Base-by-base conservation (phyloP, 768 basidiomycete species). In the Termitomyces eurrhizus region DNA sequence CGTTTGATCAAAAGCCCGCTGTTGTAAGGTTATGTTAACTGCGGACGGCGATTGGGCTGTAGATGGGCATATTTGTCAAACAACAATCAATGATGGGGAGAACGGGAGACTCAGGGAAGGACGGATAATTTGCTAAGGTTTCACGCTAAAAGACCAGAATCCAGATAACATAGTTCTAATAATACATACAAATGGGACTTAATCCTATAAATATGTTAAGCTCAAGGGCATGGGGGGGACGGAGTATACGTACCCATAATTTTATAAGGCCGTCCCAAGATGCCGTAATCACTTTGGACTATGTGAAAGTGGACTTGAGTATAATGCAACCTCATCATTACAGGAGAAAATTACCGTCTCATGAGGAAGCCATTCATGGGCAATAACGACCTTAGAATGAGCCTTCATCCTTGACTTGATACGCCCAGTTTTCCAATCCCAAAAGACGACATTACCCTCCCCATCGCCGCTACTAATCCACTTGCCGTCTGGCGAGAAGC, bases 371-470 rank as follows among this genome's bases (percentile, higher is more conserved):
- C 97, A 99, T 70, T 93, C 93, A 69, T 99, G 97, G 24, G 93
- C 85, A 67, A 99, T 98, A 55, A 98, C 92, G n/a, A 97, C 96
- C 75, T 98, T 94, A 13, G 83, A 86, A 73, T 98, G 97, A 3
- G 93, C 93, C 64, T 87, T 86, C 58, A 98, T 74, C 42, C 93
- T 80, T 58, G 90, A 93, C 77, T 95, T 93, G 73, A 98, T 95
- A 64, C 93, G 86, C 1, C 95, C 92, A n/a, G 89, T 95, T 77
- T 97, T 98, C 92, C 93, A 99, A 73, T 98, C 97, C 97, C 97
- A 99, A 74, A 98, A 96, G 3, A 98, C 91, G 46, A 99, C 82
- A 72, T 97, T 95, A 9, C 97, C 97, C 66, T 89, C 87, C 11
- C 92, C 92, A 68, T 98, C 96, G 33, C 97, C 97, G 60, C 93